These are phyloP conservation scores for Candida wancherniae DNA, from an alignment of 805 yeast genomes.

Conservation along the genomic window DNA sequence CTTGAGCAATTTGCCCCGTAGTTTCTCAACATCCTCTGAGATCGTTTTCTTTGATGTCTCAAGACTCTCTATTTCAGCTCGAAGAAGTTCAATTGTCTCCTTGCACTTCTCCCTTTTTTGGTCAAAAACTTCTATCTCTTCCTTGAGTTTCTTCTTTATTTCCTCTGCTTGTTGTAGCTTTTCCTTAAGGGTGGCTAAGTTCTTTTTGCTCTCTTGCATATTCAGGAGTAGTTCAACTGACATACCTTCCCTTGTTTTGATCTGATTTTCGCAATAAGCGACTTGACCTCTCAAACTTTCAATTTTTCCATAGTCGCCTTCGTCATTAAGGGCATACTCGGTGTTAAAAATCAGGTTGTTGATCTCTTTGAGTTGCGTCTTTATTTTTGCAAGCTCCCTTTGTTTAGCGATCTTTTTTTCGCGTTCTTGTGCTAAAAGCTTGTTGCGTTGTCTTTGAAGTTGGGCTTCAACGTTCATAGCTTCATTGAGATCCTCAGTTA, in stretches of 20 bases:
- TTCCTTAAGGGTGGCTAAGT: conserved; percentile 3
- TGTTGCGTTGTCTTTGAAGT: conserved; percentile 12
- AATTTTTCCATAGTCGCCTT: conserved; percentile 40
- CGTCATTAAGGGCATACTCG: conserved; percentile 38
- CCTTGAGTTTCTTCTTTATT: conserved; percentile 1
- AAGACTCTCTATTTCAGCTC: conserved; percentile 12
- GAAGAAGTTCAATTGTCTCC: conserved; percentile 17
- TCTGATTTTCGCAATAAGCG: conserved; percentile 25
- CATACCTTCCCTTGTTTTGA: conserved; percentile 24
- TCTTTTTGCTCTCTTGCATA: conserved; percentile 6
- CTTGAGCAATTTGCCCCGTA: conserved; percentile 7
- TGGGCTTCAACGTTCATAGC: conserved; percentile 15
- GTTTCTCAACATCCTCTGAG: conserved; percentile 11
- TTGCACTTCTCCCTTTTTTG: conserved; percentile 5
- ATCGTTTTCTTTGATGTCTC: conserved; percentile 14
- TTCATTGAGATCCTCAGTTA: conserved; percentile 15
- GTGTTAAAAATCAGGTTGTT: conserved; percentile 27
- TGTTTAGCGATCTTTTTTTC: conserved; percentile 10
- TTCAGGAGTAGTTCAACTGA: conserved; percentile 19
- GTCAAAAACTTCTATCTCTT: conserved; percentile 18
- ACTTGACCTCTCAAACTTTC: conserved; percentile 33
- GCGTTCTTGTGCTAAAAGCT: conserved; percentile 12
- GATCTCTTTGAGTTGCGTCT: conserved; percentile 12
- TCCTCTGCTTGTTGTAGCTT: conserved; percentile 5
- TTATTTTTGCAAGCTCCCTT: conserved; percentile 7